Base-by-base conservation (phyloP, 768 basidiomycete species). In the Tricholoma flavovirens region DNA sequence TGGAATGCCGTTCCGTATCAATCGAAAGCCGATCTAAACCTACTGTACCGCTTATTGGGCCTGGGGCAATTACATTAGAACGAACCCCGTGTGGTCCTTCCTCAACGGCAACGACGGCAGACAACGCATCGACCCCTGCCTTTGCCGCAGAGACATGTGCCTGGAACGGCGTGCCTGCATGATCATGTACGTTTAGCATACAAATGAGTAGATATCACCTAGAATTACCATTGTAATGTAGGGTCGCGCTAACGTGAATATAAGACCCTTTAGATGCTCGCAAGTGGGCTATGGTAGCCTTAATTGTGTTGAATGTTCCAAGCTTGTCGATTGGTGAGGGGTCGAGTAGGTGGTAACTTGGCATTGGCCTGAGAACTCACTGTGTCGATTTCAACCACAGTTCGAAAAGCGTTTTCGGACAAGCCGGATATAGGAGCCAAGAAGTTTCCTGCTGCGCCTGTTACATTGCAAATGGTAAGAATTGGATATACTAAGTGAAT, bases 381-480 rank as follows among this genome's bases (percentile, higher is more conserved):
- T 9, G 91, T 87, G 71, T 98, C 96, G 63, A 98, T 98, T 66
- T 93, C 91, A 56, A 98, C 77, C 32, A 98, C 95, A 1, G 94
- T 93, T 67, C 77, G 82, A 79, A 98, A 98, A 2, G 86, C 96
- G 65, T 93, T 94, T 67, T 90, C 86, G 2, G 91, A 93, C 57
- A 97, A 78, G 1, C 79, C 82, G 36, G 83, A 82, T 56, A 96
- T 90, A 14, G 93, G 87, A 1, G 88, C 88, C 26, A 99, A 77
- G 74, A 98, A 99, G 74, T 98, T 99, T 2, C 96, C 96, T 56
- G 96, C 96, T 40, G 94, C 94, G 59, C 92, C 92, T 93, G n/a
- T 48, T 48, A 65, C 24, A 26, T 15, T 46, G 17, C 49, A 22
- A 36, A 15, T 32, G 17, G 45, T 43, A 33, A 49, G 24, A 4